Base-by-base conservation (phyloP, 2,329 filamentous ascomycete species). In the Fusarium aywerte region DNA sequence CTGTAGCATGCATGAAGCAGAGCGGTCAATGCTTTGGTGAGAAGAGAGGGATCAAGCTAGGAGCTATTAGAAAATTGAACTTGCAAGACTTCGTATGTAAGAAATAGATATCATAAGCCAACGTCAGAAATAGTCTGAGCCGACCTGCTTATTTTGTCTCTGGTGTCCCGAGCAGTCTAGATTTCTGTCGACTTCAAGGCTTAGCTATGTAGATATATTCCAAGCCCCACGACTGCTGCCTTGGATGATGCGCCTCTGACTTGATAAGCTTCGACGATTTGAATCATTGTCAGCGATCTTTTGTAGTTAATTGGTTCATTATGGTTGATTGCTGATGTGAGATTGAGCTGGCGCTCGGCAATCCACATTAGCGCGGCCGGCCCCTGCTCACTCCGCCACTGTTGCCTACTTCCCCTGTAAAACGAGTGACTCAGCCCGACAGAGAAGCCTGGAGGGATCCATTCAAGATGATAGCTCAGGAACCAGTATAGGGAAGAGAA, bases 391-490 rank as follows among this genome's bases (percentile, higher is more conserved):
- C 64, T 68, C 16, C 51, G 63, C 60, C 44, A 49, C 40, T 68
- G 65, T 35, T 68, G 65, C 65, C 64, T 49, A 5, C 29, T 13
- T 39, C 5, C 5, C 25, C 10, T 16, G 13, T 13, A 38, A 42
- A 35, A 27, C 20, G 12, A 48, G 47, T 68, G 65, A 68, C 65
- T 68, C 65, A 66, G 51, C 42, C 32, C 60, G 60, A 60, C 32
- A 25, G 52, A 27, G 39, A 21, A 36, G 20, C 49, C 27, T 5
- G n/a, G 21, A 40, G 42, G 11, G 2, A 16, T 38, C 5, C 6
- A 16, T 5, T 18, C 23, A 21, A 29, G 16, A n/a, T n/a, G n/a
- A n/a, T n/a, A n/a, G n/a, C n/a, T n/a, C n/a, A n/a, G n/a, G n/a
- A n/a, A n/a, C n/a, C n/a, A n/a, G n/a, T n/a, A n/a, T n/a, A n/a